Conservation (phyloP, 2,329 filamentous ascomycete genomes). For the Fusarium heterosporum region DNA sequence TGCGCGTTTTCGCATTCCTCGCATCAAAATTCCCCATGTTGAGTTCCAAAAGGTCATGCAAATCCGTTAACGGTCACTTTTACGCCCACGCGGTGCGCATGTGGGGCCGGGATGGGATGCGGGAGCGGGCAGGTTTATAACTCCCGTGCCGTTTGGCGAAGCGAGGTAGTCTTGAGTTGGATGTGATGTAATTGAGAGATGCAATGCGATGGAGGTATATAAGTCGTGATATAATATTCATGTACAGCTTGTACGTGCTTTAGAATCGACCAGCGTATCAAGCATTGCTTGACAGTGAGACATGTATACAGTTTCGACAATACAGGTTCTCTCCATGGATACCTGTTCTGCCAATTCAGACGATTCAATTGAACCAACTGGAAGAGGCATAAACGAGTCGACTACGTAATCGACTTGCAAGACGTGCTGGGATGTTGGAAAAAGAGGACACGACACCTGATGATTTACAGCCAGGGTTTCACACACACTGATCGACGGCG, state of each 20-base stretch:
- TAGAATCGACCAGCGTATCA: background rate
- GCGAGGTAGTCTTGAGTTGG: slow-evolving; percentile 1
- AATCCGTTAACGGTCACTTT: too few relatives aligned
- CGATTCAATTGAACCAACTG: background rate
- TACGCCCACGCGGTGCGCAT: slow-evolving; percentile 29
- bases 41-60: background rate
- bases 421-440: background rate
- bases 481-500: slow-evolving; percentile 17
- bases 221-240: background rate
- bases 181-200: background rate
- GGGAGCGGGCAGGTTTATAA: slow-evolving; percentile 31
- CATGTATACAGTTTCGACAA: too few relatives aligned
- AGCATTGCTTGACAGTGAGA: background rate
- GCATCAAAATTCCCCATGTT: slow-evolving; percentile 8
- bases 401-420: too few relatives aligned
- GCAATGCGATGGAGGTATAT: background rate
- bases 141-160: slow-evolving; percentile 18
- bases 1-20: slow-evolving; percentile 30
- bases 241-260: background rate
- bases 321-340: background rate
- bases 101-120: slow-evolving; percentile 40
- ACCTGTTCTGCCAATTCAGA: background rate
- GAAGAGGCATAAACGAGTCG: background rate
- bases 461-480: slow-evolving; percentile 28
- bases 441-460: background rate